A percentile compares a stretch with the other conserved stretches of the same genome.
Conservation (phyloP, 805 yeast species). For the Wickerhamiella cacticola region DNA sequence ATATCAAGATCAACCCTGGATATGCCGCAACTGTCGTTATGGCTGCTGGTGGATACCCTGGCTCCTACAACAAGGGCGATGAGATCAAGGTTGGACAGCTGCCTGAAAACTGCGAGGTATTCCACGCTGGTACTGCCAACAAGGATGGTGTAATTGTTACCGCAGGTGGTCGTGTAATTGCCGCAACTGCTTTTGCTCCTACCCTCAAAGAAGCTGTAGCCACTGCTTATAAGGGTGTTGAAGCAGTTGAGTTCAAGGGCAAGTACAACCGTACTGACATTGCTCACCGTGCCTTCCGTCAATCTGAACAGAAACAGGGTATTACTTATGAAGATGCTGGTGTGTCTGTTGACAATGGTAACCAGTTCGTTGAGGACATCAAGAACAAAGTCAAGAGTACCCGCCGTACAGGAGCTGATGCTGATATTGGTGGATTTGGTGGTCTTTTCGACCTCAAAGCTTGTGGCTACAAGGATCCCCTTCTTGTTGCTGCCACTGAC, state of each 20-base stretch:
- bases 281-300: constrained; percentile 87
- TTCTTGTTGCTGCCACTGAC: constrained; percentile 94
- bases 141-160: constrained; percentile 55
- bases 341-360: constrained; percentile 95
- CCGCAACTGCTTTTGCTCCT: constrained; percentile 74
- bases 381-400: constrained; percentile 86
- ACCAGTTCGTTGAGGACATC: constrained; percentile 76
- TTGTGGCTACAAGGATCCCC: constrained; percentile 68
- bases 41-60: constrained; percentile 97
- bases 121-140: constrained; percentile 89
- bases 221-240: constrained; percentile 77
- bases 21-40: constrained; percentile 87
- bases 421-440: constrained; percentile 98
- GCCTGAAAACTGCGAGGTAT: constrained; percentile 55
- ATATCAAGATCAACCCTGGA: constrained; percentile 37
- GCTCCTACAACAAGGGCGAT: constrained; percentile 73
- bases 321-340: constrained; percentile 94
- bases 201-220: constrained; percentile 70
- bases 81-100: constrained; percentile 49
- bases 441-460: constrained; percentile 84
- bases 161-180: constrained; percentile 94
- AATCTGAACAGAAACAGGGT: constrained; percentile 26
- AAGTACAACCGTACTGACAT: constrained; percentile 85
- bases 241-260: constrained; percentile 54
- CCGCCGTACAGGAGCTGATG: constrained; percentile 89